Evolutionary conservation across 2,329 filamentous ascomycete genomes (phyloP).

Genomic region (Aspergillus spinulosporus): DNA sequence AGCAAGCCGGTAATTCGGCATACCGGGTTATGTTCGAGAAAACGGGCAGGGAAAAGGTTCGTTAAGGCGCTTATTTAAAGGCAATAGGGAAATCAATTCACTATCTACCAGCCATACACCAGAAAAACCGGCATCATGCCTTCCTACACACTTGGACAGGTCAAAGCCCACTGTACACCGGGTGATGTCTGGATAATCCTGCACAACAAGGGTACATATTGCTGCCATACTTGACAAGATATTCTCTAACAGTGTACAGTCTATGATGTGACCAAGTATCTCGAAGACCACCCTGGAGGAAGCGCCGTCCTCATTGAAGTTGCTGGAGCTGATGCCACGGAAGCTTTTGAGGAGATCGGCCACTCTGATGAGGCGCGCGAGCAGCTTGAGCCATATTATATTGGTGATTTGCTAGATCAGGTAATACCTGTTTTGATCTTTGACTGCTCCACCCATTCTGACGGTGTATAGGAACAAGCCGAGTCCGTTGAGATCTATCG

Average conservation of each 20-base stretch:
- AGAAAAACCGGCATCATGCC: not conserved
- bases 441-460: not conserved
- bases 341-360: conserved; percentile 43
- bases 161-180: conserved; percentile 11
- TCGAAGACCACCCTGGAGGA: conserved; percentile 58
- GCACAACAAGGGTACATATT: conserved; percentile 51
- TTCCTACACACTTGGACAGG: conserved; percentile 5
- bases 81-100: not conserved
- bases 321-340: conserved; percentile 44
- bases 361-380: conserved; percentile 48
- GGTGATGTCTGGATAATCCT: conserved; percentile 57
- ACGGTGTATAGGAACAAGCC: conserved; percentile 17
- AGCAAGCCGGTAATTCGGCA: too few relatives aligned
- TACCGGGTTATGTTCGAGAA: too few relatives aligned
- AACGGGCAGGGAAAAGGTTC: too few relatives aligned
- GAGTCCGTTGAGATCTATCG: conserved; percentile 23
- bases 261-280: conserved; percentile 55
- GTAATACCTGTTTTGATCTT: conserved; percentile 6
- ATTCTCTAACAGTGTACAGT: too few relatives aligned
- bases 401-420: conserved; percentile 32
- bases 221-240: not conserved
- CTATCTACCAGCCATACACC: not conserved
- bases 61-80: not conserved
- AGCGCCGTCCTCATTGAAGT: conserved; percentile 40
- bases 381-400: conserved; percentile 36